Evolutionary conservation across 1,139 yeast species (phyloP).

Genomic region (Pichia sp.): DNA sequence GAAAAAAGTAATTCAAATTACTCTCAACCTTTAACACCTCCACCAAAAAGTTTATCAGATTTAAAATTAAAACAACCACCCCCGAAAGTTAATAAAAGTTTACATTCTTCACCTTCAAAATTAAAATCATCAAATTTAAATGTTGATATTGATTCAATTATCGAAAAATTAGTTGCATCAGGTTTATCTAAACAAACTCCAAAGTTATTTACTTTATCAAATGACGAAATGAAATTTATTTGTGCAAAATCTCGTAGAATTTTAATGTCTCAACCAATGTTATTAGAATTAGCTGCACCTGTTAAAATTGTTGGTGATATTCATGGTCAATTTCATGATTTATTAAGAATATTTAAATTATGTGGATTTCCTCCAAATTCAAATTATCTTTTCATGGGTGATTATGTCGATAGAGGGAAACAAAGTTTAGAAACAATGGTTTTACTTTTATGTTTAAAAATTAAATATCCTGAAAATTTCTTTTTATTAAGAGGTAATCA

Average conservation of each 20-base stretch:
- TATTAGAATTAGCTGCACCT: slow-evolving; percentile 73
- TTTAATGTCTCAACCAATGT: slow-evolving; percentile 70
- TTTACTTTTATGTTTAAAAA: slow-evolving; percentile 64
- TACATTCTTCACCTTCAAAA: not conserved
- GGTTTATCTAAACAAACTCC: slow-evolving; percentile 37
- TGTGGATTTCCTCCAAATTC: slow-evolving; percentile 81
- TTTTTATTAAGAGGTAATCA: slow-evolving; percentile 82
- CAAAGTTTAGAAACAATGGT: slow-evolving; percentile 77
- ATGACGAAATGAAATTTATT: slow-evolving; percentile 36
- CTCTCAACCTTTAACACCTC: not conserved
- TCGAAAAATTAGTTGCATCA: slow-evolving; percentile 45
- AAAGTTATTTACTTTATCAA: slow-evolving; percentile 40
- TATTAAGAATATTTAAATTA: slow-evolving; percentile 63
- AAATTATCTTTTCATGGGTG: slow-evolving; percentile 75
- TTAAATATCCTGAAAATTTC: slow-evolving; percentile 77
- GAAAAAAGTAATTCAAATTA: not conserved
- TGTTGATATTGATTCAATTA: slow-evolving; percentile 48
- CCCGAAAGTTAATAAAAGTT: slow-evolving; percentile 15
- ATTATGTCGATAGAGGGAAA: slow-evolving; percentile 82
- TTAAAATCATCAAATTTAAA: not conserved
- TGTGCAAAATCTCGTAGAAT: slow-evolving; percentile 64
- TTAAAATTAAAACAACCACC: slow-evolving; percentile 7
- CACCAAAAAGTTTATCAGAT: not conserved
- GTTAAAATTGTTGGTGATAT: slow-evolving; percentile 85
- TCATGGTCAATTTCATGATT: slow-evolving; percentile 78